phyloP scores from a whole-genome alignment of 1,284 basidiomycete genomes.

The Rhodofomes roseus region DNA sequence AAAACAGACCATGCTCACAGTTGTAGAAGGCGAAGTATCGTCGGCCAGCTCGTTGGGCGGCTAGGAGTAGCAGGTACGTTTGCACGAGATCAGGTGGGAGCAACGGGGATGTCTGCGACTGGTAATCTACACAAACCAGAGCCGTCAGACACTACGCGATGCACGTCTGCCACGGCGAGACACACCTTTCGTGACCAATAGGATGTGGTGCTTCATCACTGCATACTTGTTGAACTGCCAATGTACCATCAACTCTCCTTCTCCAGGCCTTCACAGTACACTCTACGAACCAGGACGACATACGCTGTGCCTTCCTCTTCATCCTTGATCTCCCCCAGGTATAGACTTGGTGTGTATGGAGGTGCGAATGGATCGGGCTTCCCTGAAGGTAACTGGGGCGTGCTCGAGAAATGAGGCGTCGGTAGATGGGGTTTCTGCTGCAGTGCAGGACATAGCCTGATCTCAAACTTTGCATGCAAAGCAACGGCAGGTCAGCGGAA shows the following conservation, averaged over 20 bases:
- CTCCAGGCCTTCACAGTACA: neutral
- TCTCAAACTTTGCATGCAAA: conserved; percentile 59
- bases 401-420: conserved; percentile 38
- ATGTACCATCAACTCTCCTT: neutral
- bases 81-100: conserved; percentile 75
- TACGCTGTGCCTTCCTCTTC: conserved; percentile 62
- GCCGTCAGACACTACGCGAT: neutral
- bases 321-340: conserved; percentile 69
- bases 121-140: conserved; percentile 48
- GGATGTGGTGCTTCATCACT: conserved; percentile 78
- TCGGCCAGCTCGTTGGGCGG: conserved; percentile 57
- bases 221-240: conserved; percentile 80
- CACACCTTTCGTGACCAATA: conserved; percentile 76
- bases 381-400: conserved; percentile 29
- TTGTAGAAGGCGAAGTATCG: conserved; percentile 84
- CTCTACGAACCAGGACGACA: conserved; percentile 63
- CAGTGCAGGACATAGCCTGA: conserved; percentile 78
- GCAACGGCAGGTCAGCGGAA: neutral
- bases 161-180: neutral
- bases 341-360: conserved; percentile 73
- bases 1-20: conserved; percentile 39
- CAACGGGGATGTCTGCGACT: conserved; percentile 75
- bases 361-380: conserved; percentile 71
- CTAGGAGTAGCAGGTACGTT: conserved; percentile 65
- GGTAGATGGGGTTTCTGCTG: conserved; percentile 66